Percentiles rank a stretch among this genome's conserved stretches.
phyloP scores from a whole-genome alignment of 371 early-diverging fungal species.

The Synchytrium microbalum region DNA sequence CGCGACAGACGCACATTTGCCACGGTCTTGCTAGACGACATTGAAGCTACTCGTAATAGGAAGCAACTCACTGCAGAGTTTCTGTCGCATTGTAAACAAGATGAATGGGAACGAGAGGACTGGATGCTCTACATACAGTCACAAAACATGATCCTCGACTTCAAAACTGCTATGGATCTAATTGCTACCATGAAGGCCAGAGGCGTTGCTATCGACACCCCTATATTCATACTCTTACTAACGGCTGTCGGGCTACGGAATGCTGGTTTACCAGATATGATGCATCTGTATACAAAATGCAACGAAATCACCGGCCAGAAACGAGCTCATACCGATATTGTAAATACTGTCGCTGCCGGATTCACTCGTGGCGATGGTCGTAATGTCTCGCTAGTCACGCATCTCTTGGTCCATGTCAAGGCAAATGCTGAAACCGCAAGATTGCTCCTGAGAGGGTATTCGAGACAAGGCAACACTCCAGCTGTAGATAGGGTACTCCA shows the following conservation, averaged over 20 bases:
- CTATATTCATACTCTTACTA: not conserved
- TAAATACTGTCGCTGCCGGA: not conserved
- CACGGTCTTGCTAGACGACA: not conserved
- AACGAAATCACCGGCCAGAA: not conserved
- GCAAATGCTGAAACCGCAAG: not conserved
- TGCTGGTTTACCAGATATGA: not conserved
- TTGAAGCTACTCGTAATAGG: not conserved
- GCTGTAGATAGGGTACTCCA: not conserved
- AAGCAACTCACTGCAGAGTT: not conserved
- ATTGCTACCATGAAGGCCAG: not conserved
- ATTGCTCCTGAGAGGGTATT: not conserved
- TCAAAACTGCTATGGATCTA: not conserved
- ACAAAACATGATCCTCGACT: not conserved
- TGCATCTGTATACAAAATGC: not conserved
- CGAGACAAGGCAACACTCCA: not conserved
- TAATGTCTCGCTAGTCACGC: not conserved
- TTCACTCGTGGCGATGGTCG: not conserved
- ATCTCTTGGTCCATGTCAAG: not conserved
- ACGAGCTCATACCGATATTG: not conserved
- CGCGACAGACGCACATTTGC: not conserved
- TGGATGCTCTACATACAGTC: not conserved
- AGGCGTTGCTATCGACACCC: not conserved
- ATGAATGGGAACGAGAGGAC: not conserved
- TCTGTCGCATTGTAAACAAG: not conserved
- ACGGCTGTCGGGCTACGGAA: not conserved